A percentile compares a stretch with the other conserved stretches of the same genome.
phyloP scores from a whole-genome alignment of 2,329 filamentous ascomycete genomes.

The Claviceps monticola region DNA sequence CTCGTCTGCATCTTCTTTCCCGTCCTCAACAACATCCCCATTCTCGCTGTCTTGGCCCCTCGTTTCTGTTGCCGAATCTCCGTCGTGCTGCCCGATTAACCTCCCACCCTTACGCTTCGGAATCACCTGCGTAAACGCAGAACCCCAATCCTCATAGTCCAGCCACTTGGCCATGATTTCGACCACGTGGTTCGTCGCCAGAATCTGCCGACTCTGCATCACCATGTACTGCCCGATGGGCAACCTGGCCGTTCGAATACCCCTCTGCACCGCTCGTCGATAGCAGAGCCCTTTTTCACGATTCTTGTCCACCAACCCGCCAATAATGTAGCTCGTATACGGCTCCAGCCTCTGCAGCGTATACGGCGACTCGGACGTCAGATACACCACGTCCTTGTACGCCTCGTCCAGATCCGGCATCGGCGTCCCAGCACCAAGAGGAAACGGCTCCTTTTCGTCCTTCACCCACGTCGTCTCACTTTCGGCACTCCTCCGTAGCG shows the following conservation, averaged over 20 bases:
- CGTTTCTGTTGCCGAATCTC: conserved; percentile 10
- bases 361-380: conserved; percentile 82
- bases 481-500: conserved; percentile 31
- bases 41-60: conserved; percentile 15
- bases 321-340: conserved; percentile 83
- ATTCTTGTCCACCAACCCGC: conserved; percentile 91
- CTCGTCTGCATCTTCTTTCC: conserved; percentile 2
- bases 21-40: conserved; percentile 11
- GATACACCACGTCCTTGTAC: conserved; percentile 54
- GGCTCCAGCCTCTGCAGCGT: conserved; percentile 73
- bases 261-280: conserved; percentile 57
- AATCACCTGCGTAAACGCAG: conserved; percentile 77
- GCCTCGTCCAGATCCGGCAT: conserved; percentile 19
- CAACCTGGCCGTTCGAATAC: conserved; percentile 76
- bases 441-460: conserved; percentile 20
- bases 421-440: conserved; percentile 15
- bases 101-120: conserved; percentile 78
- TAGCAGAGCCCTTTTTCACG: conserved; percentile 91
- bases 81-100: conserved; percentile 32
- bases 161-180: conserved; percentile 96
- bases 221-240: conserved; percentile 93
- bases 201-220: conserved; percentile 72
- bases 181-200: conserved; percentile 90
- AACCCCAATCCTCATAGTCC: conserved; percentile 79
- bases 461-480: conserved; percentile 16